Evolutionary conservation across 225 moss, liverwort and hornwort genomes (phyloP), one percentile per base, ranked within the genome.

Genomic region (Anthoceros angustus): DNA sequence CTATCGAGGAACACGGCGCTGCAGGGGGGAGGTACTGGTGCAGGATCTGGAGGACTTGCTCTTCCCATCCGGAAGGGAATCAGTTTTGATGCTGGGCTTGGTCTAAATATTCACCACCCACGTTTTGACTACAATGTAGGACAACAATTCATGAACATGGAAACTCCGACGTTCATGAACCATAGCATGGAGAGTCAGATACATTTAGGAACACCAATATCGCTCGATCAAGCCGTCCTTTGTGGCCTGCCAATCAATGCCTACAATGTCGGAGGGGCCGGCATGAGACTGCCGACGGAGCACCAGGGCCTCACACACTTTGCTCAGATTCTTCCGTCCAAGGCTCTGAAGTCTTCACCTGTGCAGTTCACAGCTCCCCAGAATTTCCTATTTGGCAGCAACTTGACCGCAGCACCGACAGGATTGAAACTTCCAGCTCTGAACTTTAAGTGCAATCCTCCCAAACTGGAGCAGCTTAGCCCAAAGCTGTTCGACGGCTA

Each of bases 121-220:
- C 55, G 55, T 18, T 55, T 55, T 23, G 55, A 55, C 23, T 55
- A 55, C 55, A 55, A 15, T 20, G 5, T 20, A 55, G n/a, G n/a
- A 20, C 55, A 18, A 4, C 55, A 55, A 23, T 23, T 55, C 55
- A 55, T 55, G 55, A 55, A 15, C 55, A 18, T 55, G 55, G 55
- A 55, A 23, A 18, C 55, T 23, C n/a, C 55, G 5, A 18, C 55
- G n/a, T 55, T 55, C 55, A 55, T 55, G 55, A 55, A 18, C n/a
- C 55, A 55, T 55, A 20, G 55, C 55, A 23, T 55, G 55, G 55
- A 55, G 55, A 55, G 23, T 20, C 55, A 55, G 55, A 55, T 55
- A 55, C 55, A 55, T 23, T 20, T 55, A 55, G 55, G 55, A 18
- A 55, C 55, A 55, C 55, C 55, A 4, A 23, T 32, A 32, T 32